These are phyloP conservation scores for Sugiyamaella japonica DNA, from an alignment of 1,139 yeast species.

Conservation along the genomic window DNA sequence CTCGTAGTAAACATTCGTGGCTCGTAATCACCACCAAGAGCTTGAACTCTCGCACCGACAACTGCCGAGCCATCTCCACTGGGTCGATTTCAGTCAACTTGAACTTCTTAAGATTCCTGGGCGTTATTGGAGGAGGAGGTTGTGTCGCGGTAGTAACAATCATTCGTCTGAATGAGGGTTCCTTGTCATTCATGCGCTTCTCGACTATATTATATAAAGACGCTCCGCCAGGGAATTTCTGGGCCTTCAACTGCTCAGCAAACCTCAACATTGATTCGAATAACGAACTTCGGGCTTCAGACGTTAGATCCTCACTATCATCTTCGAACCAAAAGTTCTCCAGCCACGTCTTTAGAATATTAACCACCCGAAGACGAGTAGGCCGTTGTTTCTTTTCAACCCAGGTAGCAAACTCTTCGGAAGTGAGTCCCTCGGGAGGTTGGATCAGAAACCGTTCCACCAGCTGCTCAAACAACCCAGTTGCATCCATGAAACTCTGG, in stretches of 20 bases:
- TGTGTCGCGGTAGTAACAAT: constrained; percentile 28
- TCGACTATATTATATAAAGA: constrained; percentile 30
- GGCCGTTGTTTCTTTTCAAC: constrained; percentile 65
- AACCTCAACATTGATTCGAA: constrained; percentile 58
- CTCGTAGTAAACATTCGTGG: constrained; percentile 75
- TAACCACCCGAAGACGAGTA: constrained; percentile 66
- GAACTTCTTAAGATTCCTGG: constrained; percentile 32
- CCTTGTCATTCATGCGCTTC: constrained; percentile 32
- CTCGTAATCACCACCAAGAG: constrained; percentile 67
- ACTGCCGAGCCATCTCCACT: constrained; percentile 76
- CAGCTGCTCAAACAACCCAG: constrained; percentile 61
- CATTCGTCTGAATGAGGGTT: constrained; percentile 31
- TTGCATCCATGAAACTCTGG: constrained; percentile 70
- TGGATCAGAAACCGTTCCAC: constrained; percentile 66
- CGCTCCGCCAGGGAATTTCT: constrained; percentile 48
- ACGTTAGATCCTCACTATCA: constrained; percentile 45
- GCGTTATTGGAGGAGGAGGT: constrained; percentile 34
- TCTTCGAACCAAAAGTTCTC: constrained; percentile 78
- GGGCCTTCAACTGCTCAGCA: constrained; percentile 51
- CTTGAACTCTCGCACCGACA: constrained; percentile 75
- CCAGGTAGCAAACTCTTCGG: constrained; percentile 84
- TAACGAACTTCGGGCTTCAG: constrained; percentile 39
- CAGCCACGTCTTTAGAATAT: constrained; percentile 67
- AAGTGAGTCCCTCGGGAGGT: constrained; percentile 87
- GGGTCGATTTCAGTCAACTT: constrained; percentile 61